Conservation (phyloP, 768 basidiomycete species). For the Trichaptum fuscoviolaceum region DNA sequence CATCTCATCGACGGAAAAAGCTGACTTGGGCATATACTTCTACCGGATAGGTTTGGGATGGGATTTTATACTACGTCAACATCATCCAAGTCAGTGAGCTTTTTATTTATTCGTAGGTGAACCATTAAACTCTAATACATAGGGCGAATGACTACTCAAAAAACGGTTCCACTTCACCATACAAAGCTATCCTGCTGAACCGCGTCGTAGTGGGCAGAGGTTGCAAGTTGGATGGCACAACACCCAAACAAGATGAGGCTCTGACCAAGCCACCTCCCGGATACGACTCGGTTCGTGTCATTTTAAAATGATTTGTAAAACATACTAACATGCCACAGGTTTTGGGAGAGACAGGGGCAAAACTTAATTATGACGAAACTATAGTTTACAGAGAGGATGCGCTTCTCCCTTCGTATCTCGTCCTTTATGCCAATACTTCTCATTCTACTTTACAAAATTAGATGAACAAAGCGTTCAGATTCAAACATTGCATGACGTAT, state of each 20-base stretch:
- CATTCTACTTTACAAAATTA: too few relatives aligned
- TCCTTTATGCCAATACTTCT: slow-evolving; percentile 47
- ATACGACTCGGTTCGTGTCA: slow-evolving; percentile 47
- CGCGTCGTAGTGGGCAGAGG: slow-evolving; percentile 61
- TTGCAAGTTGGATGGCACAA: too few relatives aligned
- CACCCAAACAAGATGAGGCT: slow-evolving; percentile 40
- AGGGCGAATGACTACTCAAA: slow-evolving; percentile 54
- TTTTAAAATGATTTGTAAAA: neutral
- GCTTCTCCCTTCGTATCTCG: slow-evolving; percentile 58
- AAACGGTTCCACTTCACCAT: slow-evolving; percentile 37
- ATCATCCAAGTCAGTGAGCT: slow-evolving; percentile 48
- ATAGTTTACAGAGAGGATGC: slow-evolving; percentile 65
- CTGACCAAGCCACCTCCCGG: slow-evolving; percentile 49
- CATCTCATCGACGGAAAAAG: neutral
- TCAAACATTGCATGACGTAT: too few relatives aligned
- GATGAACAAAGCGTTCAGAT: too few relatives aligned
- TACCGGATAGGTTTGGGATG: slow-evolving; percentile 47
- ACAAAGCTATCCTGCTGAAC: slow-evolving; percentile 50
- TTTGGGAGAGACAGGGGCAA: slow-evolving; percentile 55
- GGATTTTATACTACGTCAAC: slow-evolving; percentile 64
- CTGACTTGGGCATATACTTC: too few relatives aligned
- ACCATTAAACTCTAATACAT: neutral
- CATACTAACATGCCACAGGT: slow-evolving; percentile 32
- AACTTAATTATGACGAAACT: slow-evolving; percentile 66
- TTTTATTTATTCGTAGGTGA: slow-evolving; percentile 10